Evolutionary conservation across 1,284 basidiomycete species (phyloP).

Genomic region (Malassezia obtusa): DNA sequence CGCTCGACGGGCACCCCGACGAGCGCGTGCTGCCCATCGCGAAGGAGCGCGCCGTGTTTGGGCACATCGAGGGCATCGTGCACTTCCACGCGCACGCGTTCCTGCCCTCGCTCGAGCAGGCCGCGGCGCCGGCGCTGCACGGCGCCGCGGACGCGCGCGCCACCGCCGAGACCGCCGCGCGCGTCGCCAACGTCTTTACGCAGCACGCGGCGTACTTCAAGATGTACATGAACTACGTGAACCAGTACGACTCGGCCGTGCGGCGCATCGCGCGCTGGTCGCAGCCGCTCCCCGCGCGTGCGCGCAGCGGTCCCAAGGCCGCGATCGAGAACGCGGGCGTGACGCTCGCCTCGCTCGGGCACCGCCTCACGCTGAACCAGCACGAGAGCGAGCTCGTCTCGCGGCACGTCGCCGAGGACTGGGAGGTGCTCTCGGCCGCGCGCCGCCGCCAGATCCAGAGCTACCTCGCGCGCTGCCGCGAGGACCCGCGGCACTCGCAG

Average conservation of each 20-base stretch:
- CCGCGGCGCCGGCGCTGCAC: conserved; percentile 39
- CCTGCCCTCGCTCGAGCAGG: conserved; percentile 72
- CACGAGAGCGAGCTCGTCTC: not conserved
- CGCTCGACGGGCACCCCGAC: conserved; percentile 50
- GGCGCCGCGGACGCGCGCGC: conserved; percentile 53
- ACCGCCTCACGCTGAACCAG: not conserved
- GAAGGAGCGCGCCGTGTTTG: conserved; percentile 86
- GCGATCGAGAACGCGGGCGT: not conserved
- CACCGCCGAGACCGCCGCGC: conserved; percentile 65
- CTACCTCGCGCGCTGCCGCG: conserved; percentile 45
- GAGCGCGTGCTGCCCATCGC: conserved; percentile 73
- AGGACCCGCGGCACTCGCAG: conserved; percentile 75
- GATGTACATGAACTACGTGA: conserved; percentile 46
- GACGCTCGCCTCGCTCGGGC: conserved; percentile 2
- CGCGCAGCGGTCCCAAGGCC: not conserved
- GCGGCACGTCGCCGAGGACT: not conserved
- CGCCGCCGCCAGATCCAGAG: conserved; percentile 19
- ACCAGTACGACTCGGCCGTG: conserved; percentile 37
- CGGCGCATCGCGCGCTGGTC: conserved; percentile 11
- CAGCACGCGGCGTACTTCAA: conserved; percentile 41
- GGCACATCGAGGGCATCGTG: conserved; percentile 77
- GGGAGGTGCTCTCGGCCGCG: not conserved
- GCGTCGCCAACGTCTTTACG: conserved; percentile 73
- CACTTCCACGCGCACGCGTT: conserved; percentile 87
- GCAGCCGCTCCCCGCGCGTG: not conserved